Evolutionary conservation across 2,329 filamentous ascomycete species (phyloP), one percentile per base, ranked within the genome.

Genomic region (Phaeosphaeriaceae sp.): DNA sequence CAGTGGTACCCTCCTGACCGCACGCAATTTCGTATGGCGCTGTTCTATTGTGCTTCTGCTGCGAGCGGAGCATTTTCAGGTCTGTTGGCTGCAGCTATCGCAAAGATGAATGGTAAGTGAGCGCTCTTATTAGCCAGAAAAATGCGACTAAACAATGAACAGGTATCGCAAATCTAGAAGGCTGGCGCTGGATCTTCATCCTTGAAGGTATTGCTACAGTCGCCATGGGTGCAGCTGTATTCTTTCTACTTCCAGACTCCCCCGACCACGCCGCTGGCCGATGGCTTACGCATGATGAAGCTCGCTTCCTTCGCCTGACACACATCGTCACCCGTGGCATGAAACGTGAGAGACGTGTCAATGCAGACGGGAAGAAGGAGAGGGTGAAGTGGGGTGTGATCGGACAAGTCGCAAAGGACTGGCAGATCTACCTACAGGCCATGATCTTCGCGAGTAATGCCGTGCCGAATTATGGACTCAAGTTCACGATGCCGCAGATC

Each of bases 381-480:
- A 36, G 54, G 7, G 45, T 66, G 3, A 58, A 57, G n/a, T 67
- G 62, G 62, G 52, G 57, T 6, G 31, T 67, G 1, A 40, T 69
- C 10, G 61, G 76, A 7, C 74, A 76, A 7, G 81, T 83, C 3
- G 53, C 84, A 0, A 72, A 70, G 6, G 82, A 84, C 64, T 84
- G 81, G 77, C 82, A 85, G 67, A 80, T 84, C 7, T 79, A 78
- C 46, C 68, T 79, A 3, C 71, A 76, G 40, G 78, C 80, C 21
- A 69, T 83, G 19, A 75, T 76, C 51, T 81, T 78, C 19, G 60
- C 61, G 3, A 63, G 61, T 2, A 68, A 67, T 24, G 60, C 67
- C 1, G 67, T 69, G 11, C 65, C 65, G 5, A 69, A 65, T 11
- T 82, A 84, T 44, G 75, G 72, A 1, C 69, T 76, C 25, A 74